phyloP scores from a whole-genome alignment of 1,284 basidiomycete genomes.

The Boletus austroedulis region DNA sequence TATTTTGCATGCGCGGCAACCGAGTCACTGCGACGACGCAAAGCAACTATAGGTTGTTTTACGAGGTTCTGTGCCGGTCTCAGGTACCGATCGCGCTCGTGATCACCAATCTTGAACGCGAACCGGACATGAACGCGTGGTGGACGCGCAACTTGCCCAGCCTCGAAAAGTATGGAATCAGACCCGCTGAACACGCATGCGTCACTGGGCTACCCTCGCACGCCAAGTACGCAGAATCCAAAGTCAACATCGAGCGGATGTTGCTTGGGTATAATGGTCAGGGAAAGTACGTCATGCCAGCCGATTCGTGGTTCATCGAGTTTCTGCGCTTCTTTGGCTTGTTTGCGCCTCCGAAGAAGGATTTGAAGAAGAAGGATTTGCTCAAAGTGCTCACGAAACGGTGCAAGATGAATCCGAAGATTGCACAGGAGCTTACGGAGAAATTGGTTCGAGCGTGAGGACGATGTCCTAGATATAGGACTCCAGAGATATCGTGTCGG shows the following conservation, averaged over 20 bases:
- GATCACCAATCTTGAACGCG: conserved; percentile 38
- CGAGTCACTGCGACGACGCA: conserved; percentile 28
- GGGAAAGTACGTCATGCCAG: conserved; percentile 22
- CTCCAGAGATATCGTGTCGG: too few relatives aligned
- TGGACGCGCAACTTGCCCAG: conserved; percentile 24
- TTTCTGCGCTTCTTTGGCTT: conserved; percentile 21
- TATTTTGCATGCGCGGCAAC: conserved; percentile 38
- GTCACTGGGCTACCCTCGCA: conserved; percentile 32
- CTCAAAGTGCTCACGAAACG: conserved; percentile 24
- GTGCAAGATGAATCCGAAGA: conserved; percentile 20
- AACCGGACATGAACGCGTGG: conserved; percentile 35
- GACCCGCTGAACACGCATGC: conserved; percentile 34
- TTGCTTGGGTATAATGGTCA: conserved; percentile 13
- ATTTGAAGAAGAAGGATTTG: conserved; percentile 18
- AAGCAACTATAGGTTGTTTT: conserved; percentile 39
- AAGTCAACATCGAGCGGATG: conserved; percentile 13
- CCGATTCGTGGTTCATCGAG: conserved; percentile 26
- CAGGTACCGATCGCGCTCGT: conserved; percentile 37
- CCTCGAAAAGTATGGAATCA: conserved; percentile 28
- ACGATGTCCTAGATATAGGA: too few relatives aligned
- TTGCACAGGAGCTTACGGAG: conserved; percentile 14
- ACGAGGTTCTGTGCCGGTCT: conserved; percentile 33
- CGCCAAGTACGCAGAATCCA: conserved; percentile 22
- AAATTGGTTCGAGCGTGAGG: conserved; percentile 9
- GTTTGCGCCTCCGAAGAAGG: conserved; percentile 11